Conservation (phyloP, 2,329 filamentous ascomycete genomes). For the Ophiocordyceps australis region DNA sequence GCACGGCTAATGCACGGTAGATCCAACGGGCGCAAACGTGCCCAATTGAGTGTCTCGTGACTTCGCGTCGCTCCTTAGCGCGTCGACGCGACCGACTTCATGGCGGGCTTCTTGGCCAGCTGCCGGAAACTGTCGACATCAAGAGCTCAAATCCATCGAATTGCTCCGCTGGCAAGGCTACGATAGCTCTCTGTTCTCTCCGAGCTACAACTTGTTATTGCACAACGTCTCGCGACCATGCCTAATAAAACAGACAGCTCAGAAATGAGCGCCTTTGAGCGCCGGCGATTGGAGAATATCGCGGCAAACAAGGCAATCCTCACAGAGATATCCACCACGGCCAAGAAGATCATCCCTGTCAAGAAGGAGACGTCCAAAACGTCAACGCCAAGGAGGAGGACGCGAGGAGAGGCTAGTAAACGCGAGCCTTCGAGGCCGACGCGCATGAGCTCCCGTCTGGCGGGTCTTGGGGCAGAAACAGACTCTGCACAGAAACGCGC, state of each 20-base stretch:
- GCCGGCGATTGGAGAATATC: slow-evolving; percentile 70
- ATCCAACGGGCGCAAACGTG: too few relatives aligned
- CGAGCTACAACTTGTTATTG: neutral
- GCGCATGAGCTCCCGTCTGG: slow-evolving; percentile 38
- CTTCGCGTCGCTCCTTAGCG: slow-evolving; percentile 1
- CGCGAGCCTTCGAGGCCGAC: slow-evolving; percentile 29
- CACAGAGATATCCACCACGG: slow-evolving; percentile 55
- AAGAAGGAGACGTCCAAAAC: slow-evolving; percentile 30
- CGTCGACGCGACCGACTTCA: neutral
- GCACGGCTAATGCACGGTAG: too few relatives aligned
- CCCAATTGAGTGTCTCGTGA: slow-evolving; percentile 14
- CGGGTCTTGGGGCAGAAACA: slow-evolving; percentile 31
- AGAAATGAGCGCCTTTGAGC: slow-evolving; percentile 68
- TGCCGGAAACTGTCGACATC: too few relatives aligned
- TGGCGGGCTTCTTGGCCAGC: too few relatives aligned
- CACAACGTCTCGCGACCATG: slow-evolving; percentile 18
- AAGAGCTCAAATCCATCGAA: too few relatives aligned
- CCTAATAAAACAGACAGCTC: slow-evolving; percentile 20
- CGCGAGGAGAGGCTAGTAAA: slow-evolving; percentile 22
- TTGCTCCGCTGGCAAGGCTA: too few relatives aligned
- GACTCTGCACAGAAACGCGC: too few relatives aligned
- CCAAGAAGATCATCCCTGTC: slow-evolving; percentile 46
- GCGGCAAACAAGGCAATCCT: slow-evolving; percentile 68
- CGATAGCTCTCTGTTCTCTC: neutral
- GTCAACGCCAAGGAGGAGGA: slow-evolving; percentile 13